Evolutionary conservation across 2,329 filamentous ascomycete genomes (phyloP), one percentile per base, ranked within the genome.

Genomic region (Aspergillus candidus): DNA sequence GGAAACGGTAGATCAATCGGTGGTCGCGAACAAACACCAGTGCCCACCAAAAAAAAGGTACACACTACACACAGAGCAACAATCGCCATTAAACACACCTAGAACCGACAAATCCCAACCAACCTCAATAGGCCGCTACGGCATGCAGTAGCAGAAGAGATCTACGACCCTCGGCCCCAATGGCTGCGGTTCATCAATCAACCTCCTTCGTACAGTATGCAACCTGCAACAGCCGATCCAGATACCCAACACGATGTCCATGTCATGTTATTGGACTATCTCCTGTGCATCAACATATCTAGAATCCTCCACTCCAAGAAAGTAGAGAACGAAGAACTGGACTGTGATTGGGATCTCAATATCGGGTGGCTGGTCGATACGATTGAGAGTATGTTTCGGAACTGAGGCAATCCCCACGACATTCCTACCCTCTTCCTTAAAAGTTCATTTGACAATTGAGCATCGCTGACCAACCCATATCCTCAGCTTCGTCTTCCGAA

Each of bases 211-310:
- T 27, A 27, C 22, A 27, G 22, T 27, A 57, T 60, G 57, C 49
- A 59, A 33, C 35, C 41, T 29, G 22, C 32, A 33, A 49, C 52
- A 37, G 59, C 56, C 4, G 56, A 68, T 41, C 43, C 58, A 3
- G 59, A 62, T 15, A 59, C 55, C 4, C 68, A 70, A 33, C 55
- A 69, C 15, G 73, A 78, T 13, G 71, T 78, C 11, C 73, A 81
- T 50, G 55, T 71, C 31, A 71, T 77, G 57, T 77, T 79, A 35
- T 62, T 79, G n/a, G 78, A 81, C 54, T 80, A 78, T 51, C 58
- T 79, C 4, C 54, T 73, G 33, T 73, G 70, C 62, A 67, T 71
- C 36, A 67, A 73, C 6, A 72, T 69, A 34, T 58, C 68, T 14
- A 57, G 62, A 32, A 60, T 74, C 4, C 57, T 78, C 30, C 59